Evolutionary conservation across 305 asterid species (phyloP), one percentile per base, ranked within the genome.

Genomic region (Fraxinus ornus): DNA sequence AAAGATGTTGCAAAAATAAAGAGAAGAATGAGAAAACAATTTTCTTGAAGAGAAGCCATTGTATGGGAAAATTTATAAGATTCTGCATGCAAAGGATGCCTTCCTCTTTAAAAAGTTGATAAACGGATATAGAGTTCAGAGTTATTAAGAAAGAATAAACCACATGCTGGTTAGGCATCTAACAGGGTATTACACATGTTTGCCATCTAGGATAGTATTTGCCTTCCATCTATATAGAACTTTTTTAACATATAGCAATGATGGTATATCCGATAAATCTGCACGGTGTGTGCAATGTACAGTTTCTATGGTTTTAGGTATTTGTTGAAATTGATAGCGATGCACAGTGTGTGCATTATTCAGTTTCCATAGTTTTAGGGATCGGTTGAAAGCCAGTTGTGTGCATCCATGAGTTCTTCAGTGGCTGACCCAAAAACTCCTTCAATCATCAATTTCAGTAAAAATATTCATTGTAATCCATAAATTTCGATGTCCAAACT

Each of bases 41-140:
- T 26, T 10, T 75, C 79, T 37, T 52, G 30, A 0, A 17, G 13
- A 19, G 47, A 49, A 62, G 83, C 60, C 84, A 85, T 82, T n/a
- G 24, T 32, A 73, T 35, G 36, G 32, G 35, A 13, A 17, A 24
- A 1, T 5, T 9, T 1, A 12, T 13, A 7, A 15, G 57, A 15
- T 47, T 30, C 3, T 71, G 3, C 7, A n/a, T 3, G 21, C 21
- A 3, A 12, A 70, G 19, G 19, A 26, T 26, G 22, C 39, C 76
- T 71, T 71, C 9, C 24, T 12, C 41, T 26, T 71, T 71, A 12
- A 70, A 32, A 28, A 70, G 21, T 47, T 13, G 4, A 41, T 41
- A 47, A 47, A 47, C 5, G 5, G n/a, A 47, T 47, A 47, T 12
- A 47, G n/a, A 47, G 55, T 47, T 47, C n/a, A 47, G 55, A 47